Percentiles rank a stretch among this genome's conserved stretches.
Evolutionary conservation across 352 stramenopile species (phyloP).

Genomic region (Elongisporangium prolatum): DNA sequence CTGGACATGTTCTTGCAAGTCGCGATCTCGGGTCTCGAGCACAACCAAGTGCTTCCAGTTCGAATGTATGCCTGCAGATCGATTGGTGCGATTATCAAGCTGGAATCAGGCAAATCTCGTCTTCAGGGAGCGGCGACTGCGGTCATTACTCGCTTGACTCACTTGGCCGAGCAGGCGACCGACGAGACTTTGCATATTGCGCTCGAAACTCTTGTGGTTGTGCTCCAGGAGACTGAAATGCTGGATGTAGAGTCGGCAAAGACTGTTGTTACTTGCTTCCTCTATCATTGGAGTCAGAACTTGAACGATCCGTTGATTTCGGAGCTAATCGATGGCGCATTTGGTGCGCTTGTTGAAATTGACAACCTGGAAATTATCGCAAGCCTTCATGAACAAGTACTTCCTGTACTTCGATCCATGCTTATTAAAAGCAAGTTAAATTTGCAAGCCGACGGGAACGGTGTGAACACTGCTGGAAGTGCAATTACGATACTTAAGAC

Average conservation of each 20-base stretch:
- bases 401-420: constrained; percentile 57
- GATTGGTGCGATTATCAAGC: constrained; percentile 61
- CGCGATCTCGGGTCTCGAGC: constrained; percentile 68
- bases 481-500: constrained; percentile 74
- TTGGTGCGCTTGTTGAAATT: constrained; percentile 60
- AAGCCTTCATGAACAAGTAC: constrained; percentile 55
- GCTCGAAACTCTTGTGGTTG: constrained; percentile 68
- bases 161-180: constrained; percentile 49
- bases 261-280: constrained; percentile 50
- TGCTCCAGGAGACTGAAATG: constrained; percentile 51
- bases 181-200: constrained; percentile 77
- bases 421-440: constrained; percentile 44
- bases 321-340: constrained; percentile 66
- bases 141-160: constrained; percentile 57
- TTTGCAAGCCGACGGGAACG: constrained; percentile 46
- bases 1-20: constrained; percentile 66
- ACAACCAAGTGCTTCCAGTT: constrained; percentile 63
- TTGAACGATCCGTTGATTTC: constrained; percentile 73
- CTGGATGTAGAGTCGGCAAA: constrained; percentile 34
- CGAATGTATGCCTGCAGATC: constrained; percentile 77
- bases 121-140: constrained; percentile 41
- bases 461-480: constrained; percentile 52
- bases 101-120: constrained; percentile 51
- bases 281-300: constrained; percentile 61
- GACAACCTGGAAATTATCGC: constrained; percentile 51